Evolutionary conservation across 2,329 filamentous ascomycete genomes (phyloP), one percentile per base, ranked within the genome.

Genomic region (Passalora sequoiae): DNA sequence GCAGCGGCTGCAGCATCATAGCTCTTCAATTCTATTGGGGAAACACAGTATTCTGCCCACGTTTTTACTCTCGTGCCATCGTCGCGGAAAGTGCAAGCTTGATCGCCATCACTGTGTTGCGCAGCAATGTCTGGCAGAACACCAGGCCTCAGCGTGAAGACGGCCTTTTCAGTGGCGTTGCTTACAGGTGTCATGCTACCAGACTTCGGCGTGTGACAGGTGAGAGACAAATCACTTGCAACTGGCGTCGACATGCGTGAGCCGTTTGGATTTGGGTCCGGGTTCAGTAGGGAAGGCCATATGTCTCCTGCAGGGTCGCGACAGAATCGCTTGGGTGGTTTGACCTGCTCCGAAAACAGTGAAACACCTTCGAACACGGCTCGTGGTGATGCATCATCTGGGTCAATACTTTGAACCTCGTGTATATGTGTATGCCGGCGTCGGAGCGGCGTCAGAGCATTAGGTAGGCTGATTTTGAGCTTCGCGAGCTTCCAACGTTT

Each of bases 71-170:
- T 36, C 2, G 33, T 24, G 6, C 17, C 33, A 24, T 36, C 17
- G 17, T 36, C 33, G 20, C 17, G 20, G 4, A 24, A 36, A n/a
- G 33, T 24, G 19, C 15, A 17, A 4, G 15, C 13, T 21, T n/a
- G 8, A 8, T 3, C 17, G 10, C 31, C 31, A 13, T 16, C 9
- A 5, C 17, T 13, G 4, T 40, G 31, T 4, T 21, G 10, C 3
- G 38, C 20, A n/a, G 38, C 27, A 5, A 22, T 6, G 28, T 40
- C 38, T 24, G 38, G 38, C 4, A 40, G 17, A 20, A 40, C 13
- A 7, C 38, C 38, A 15, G 38, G 28, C 3, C 38, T 30, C 7
- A 32, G 13, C 19, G 21, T 21, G 27, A 19, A 4, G 17, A 20
- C 4, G 9, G 20, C 6, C 8, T 15, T 24, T 6, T 36, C 12